Conservation (phyloP, 805 yeast species). For the Candida michaelii region DNA sequence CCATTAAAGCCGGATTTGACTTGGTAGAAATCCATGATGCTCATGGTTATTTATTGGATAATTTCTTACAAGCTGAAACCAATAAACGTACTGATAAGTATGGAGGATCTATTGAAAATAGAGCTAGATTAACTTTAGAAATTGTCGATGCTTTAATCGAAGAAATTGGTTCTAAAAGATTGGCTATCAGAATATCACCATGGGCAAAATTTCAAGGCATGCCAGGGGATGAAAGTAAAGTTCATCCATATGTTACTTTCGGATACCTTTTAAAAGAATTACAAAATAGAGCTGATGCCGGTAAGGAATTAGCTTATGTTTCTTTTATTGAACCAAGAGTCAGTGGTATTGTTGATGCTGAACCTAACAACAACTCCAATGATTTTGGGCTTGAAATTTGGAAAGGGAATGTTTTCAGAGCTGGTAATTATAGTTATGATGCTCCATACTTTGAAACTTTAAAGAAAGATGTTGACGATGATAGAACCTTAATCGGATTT, state of each 20-base stretch:
- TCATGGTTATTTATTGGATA: constrained; percentile 39
- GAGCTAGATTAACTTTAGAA: constrained; percentile 32
- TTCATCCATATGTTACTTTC: constrained; percentile 24
- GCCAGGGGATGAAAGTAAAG: constrained; percentile 29
- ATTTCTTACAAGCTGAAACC: constrained; percentile 29
- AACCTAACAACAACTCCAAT: constrained; percentile 12
- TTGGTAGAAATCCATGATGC: constrained; percentile 41
- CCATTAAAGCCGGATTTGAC: constrained; percentile 37
- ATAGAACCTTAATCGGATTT: constrained; percentile 44
- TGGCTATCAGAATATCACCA: constrained; percentile 37
- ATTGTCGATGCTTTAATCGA: constrained; percentile 33
- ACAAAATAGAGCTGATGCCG: constrained; percentile 25
- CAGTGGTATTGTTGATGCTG: constrained; percentile 18
- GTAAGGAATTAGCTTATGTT: constrained; percentile 34
- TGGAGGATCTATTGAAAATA: constrained; percentile 37
- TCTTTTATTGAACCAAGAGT: constrained; percentile 39
- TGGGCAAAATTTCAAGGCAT: constrained; percentile 35
- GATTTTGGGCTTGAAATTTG: constrained; percentile 28
- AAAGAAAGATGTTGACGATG: constrained; percentile 18
- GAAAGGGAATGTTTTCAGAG: constrained; percentile 21
- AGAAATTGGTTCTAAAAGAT: constrained; percentile 31
- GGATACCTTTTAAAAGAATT: constrained; percentile 29
- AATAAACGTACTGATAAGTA: constrained; percentile 32
- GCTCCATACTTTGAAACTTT: constrained; percentile 22
- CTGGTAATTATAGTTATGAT: constrained; percentile 25